A percentile compares a stretch with the other conserved stretches of the same genome.
Conservation (phyloP, 352 stramenopile genomes). For the Globisporangium canariense region DNA sequence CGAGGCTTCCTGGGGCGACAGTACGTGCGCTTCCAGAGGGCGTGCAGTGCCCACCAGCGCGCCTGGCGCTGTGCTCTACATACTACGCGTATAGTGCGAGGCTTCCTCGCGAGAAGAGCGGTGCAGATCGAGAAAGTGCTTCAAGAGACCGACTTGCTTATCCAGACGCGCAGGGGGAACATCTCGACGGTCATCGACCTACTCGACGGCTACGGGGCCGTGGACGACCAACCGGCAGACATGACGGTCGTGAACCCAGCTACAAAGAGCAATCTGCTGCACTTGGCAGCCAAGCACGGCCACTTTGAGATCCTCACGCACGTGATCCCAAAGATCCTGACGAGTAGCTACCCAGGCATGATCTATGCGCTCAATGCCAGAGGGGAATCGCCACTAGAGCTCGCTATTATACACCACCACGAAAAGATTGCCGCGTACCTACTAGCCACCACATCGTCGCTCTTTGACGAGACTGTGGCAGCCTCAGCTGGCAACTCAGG, state of each 20-base stretch:
- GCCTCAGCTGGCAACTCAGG: not conserved
- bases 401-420: constrained; percentile 42
- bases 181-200: constrained; percentile 55
- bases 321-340: constrained; percentile 38
- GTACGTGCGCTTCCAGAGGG: constrained; percentile 23
- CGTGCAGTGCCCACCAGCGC: constrained; percentile 26
- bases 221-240: constrained; percentile 37
- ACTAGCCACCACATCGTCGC: constrained; percentile 45
- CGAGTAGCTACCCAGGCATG: constrained; percentile 18
- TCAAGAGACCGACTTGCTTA: constrained; percentile 42
- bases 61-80: constrained; percentile 35
- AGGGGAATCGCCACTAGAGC: constrained; percentile 36
- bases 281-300: constrained; percentile 46
- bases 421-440: constrained; percentile 56
- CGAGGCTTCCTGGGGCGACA: constrained; percentile 45
- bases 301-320: constrained; percentile 51
- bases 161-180: constrained; percentile 50
- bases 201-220: constrained; percentile 47
- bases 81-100: constrained; percentile 49
- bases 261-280: constrained; percentile 41
- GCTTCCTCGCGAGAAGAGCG: constrained; percentile 40
- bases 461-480: constrained; percentile 22
- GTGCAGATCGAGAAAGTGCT: constrained; percentile 20
- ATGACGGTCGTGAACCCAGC: constrained; percentile 26
- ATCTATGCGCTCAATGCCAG: constrained; percentile 29